A percentile compares a stretch with the other conserved stretches of the same genome.
phyloP scores from a whole-genome alignment of 2,329 filamentous ascomycete genomes.

The Monosporascus sp. region DNA sequence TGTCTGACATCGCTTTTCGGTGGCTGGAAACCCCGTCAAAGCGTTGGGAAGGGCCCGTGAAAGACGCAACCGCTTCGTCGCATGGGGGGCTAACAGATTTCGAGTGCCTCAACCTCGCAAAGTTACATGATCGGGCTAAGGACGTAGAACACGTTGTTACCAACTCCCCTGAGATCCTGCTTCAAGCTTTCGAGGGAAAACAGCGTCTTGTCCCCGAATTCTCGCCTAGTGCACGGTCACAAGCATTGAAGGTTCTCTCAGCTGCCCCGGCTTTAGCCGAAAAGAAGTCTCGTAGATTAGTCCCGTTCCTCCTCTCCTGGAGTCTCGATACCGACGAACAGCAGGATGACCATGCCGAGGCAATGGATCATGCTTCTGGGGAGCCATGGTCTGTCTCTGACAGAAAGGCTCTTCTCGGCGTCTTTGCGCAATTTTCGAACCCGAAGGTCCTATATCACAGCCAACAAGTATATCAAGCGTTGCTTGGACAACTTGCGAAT shows the following conservation, averaged over 20 bases:
- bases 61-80: constrained; percentile 25
- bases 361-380: constrained; percentile 10
- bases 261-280: constrained; percentile 74
- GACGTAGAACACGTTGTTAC: constrained; percentile 48
- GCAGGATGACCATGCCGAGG: constrained; percentile 24
- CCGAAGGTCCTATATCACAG: constrained; percentile 77
- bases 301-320: constrained; percentile 84
- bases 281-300: constrained; percentile 75
- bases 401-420: constrained; percentile 72
- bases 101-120: constrained; percentile 71
- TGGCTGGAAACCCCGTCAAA: constrained; percentile 65
- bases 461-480: constrained; percentile 67
- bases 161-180: constrained; percentile 53
- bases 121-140: constrained; percentile 48
- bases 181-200: constrained; percentile 57
- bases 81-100: constrained; percentile 62
- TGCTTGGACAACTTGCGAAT: constrained; percentile 74
- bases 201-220: constrained; percentile 50
- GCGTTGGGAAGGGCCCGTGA: constrained; percentile 43
- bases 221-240: constrained; percentile 58
- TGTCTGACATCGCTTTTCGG: constrained; percentile 67
- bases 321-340: constrained; percentile 50
- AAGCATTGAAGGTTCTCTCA: constrained; percentile 74
- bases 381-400: constrained; percentile 69
- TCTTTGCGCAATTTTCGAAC: constrained; percentile 84